These are phyloP conservation scores for Acanthamoeba rhysodes DNA, from an alignment of 208 protist genomes.

Conservation along the genomic window DNA sequence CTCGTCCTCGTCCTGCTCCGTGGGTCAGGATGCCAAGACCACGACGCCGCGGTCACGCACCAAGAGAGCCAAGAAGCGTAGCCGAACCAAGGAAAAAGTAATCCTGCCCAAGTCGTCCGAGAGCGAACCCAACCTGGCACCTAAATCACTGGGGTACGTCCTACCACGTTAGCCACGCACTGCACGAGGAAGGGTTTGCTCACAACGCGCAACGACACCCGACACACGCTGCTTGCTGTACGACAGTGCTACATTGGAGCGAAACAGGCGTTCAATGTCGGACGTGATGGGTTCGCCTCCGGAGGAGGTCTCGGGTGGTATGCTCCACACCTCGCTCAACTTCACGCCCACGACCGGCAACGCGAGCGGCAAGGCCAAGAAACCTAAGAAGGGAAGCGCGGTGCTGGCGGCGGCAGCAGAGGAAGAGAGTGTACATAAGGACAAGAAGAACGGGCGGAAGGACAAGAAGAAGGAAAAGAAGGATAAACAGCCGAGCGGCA, in stretches of 20 bases:
- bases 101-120: not conserved
- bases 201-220: not conserved
- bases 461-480: constrained; percentile 24
- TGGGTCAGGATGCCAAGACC: not conserved
- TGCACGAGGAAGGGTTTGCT: not conserved
- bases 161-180: not conserved
- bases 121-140: constrained; percentile 15
- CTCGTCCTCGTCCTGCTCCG: not conserved
- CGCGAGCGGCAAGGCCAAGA: not conserved
- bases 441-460: not conserved
- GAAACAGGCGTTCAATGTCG: not conserved
- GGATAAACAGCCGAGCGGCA: not conserved
- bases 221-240: not conserved
- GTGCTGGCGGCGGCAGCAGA: not conserved
- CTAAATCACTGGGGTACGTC: not conserved
- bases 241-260: not conserved
- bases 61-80: not conserved
- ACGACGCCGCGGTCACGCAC: not conserved
- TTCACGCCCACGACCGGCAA: not conserved
- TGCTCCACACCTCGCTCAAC: not conserved
- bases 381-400: not conserved
- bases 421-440: constrained; percentile 35
- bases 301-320: not conserved
- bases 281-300: not conserved
- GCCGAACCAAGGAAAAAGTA: not conserved